These are phyloP conservation scores for Nigrospora oryzae DNA, from an alignment of 2,329 filamentous ascomycete genomes.

Conservation along the genomic window DNA sequence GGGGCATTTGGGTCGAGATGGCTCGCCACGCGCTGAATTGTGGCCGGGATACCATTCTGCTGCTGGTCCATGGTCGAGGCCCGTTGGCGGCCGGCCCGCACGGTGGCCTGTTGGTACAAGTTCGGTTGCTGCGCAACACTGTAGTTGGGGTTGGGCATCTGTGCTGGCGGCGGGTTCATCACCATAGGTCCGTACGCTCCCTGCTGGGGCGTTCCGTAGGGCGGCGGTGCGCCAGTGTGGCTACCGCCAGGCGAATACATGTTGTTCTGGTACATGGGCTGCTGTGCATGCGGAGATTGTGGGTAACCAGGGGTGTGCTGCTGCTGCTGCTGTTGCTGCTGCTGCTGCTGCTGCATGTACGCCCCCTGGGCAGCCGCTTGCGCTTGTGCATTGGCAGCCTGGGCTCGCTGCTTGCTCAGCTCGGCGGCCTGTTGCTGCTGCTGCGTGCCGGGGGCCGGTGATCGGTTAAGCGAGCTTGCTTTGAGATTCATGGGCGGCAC, in stretches of 20 bases:
- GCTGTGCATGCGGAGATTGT: conserved; percentile 35
- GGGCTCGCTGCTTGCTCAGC: conserved; percentile 82
- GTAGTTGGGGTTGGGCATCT: conserved; percentile 60
- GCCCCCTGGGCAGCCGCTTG: conserved; percentile 59
- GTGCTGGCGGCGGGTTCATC: conserved; percentile 58
- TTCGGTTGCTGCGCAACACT: conserved; percentile 38
- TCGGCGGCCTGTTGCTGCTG: conserved; percentile 95
- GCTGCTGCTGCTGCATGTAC: conserved; percentile 42
- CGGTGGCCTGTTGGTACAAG: conserved; percentile 69
- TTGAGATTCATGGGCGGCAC: conserved; percentile 97
- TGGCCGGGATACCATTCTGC: conserved; percentile 82
- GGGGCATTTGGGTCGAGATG: conserved; percentile 92
- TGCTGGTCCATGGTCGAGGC: conserved; percentile 96
- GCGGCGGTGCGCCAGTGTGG: conserved; percentile 58
- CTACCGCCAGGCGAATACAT: conserved; percentile 61
- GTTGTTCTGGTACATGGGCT: conserved; percentile 74
- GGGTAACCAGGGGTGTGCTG: conserved; percentile 26
- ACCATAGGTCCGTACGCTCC: conserved; percentile 65
- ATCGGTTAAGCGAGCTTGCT: conserved; percentile 73
- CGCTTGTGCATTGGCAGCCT: conserved; percentile 61
- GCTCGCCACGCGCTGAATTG: conserved; percentile 90
- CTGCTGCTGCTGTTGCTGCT: conserved; percentile 29
- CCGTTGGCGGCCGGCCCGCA: conserved; percentile 73
- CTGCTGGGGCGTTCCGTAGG: conserved; percentile 63
- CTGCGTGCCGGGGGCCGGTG: conserved; percentile 85